Conservation (phyloP, 2,329 filamentous ascomycete genomes). For the Neopestalotiopsis clavispora region DNA sequence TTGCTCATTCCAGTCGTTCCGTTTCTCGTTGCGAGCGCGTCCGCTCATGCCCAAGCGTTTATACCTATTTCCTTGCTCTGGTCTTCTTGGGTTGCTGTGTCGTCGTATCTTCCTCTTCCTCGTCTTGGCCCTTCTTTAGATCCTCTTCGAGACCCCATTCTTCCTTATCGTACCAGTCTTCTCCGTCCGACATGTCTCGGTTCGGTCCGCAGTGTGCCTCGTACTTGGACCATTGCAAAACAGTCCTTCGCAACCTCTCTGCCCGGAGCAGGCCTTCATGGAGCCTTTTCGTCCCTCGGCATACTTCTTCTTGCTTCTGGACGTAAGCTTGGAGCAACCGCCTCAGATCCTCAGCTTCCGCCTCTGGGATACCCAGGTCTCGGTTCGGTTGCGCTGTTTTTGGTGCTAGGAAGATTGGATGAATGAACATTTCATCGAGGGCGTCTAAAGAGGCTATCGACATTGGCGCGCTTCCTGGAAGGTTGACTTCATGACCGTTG, state of each 20-base stretch:
- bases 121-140: conserved; percentile 80
- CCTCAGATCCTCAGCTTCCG: conserved; percentile 80
- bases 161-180: conserved; percentile 87
- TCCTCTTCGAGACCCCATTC: conserved; percentile 78
- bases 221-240: conserved; percentile 77
- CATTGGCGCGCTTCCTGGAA: conserved; percentile 27
- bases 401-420: conserved; percentile 76
- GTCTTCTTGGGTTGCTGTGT: conserved; percentile 63
- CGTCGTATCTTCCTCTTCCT: conserved; percentile 76
- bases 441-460: conserved; percentile 45
- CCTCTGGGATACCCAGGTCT: conserved; percentile 72
- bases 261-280: conserved; percentile 75
- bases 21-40: not conserved
- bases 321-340: conserved; percentile 76
- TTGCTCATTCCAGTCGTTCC: conserved; percentile 12
- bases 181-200: conserved; percentile 82
- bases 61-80: conserved; percentile 53
- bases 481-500: conserved; percentile 21
- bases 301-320: conserved; percentile 85
- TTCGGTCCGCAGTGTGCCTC: conserved; percentile 72
- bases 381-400: conserved; percentile 66
- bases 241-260: conserved; percentile 72
- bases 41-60: not conserved
- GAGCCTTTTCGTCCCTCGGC: conserved; percentile 70
- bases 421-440: conserved; percentile 61